These are phyloP conservation scores for Carnegiea gigantea DNA, from an alignment of 179 eudicot species.

Conservation along the genomic window DNA sequence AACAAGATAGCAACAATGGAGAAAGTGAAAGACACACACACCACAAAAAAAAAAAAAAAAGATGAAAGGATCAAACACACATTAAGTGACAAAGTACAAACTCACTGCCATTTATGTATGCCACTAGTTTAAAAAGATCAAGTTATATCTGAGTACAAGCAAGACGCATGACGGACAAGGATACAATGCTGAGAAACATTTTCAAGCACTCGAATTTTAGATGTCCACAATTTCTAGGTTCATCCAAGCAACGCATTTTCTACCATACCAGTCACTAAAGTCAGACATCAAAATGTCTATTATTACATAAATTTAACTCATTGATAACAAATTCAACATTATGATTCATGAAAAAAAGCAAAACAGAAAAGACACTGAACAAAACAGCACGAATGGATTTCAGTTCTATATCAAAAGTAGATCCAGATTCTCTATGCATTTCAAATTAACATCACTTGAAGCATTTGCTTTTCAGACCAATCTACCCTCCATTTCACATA, in stretches of 20 bases:
- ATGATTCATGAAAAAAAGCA: background rate
- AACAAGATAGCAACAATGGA: background rate
- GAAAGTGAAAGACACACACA: no score
- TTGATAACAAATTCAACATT: background rate
- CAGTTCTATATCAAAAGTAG: background rate
- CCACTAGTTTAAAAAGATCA: background rate
- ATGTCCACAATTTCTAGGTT: slow-evolving; percentile 3
- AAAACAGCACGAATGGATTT: background rate
- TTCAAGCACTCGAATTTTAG: background rate
- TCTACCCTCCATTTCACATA: background rate
- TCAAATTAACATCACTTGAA: background rate
- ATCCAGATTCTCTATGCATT: background rate
- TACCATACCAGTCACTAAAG: background rate
- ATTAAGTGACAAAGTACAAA: background rate
- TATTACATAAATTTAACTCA: background rate
- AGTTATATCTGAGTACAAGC: background rate
- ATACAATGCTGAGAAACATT: background rate
- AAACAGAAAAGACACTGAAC: background rate
- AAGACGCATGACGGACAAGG: background rate
- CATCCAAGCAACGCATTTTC: background rate
- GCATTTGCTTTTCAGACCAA: background rate
- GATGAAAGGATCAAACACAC: no score
- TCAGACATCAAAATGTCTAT: background rate
- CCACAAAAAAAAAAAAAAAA: no score
- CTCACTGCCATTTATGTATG: background rate